Evolutionary conservation across 352 stramenopile species (phyloP), one percentile per base, ranked within the genome.

Genomic region (Phytopythium cucurbitacearum): DNA sequence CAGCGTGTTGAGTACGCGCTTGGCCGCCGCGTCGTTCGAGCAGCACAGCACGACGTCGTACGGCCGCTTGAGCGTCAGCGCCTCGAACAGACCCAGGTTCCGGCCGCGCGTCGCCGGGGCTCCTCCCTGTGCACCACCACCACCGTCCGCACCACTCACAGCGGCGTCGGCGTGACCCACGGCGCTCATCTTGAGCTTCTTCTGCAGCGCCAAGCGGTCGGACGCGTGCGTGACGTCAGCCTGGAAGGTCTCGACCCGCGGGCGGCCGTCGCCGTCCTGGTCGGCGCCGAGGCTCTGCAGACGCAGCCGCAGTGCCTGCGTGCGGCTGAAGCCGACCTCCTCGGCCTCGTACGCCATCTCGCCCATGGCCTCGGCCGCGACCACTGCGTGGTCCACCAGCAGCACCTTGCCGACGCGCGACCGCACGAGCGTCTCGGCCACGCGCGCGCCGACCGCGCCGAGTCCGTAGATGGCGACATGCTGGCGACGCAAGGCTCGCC

Each of bases 1-100:
- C 37, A 74, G 54, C 36, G 59, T 32, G 40, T 80, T 73, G 33
- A 80, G 46, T 2, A 49, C 52, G 6, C 62, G 34, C 51, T 56
- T 58, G 12, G 59, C 56, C 4, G 10, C 57, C 12, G 64, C 67
- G 46, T 70, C 59, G 5, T 61, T 57, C 10, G 59, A 34, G 45
- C 67, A 76, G 40, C 60, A 76, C 10, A 80, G 40, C 40, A 80
- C 55, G 21, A 53, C 58, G 51, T 80, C 70, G 43, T 72, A 76
- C 36, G 70, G 70, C 7, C 59, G 58, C 53, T 70, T 69, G 40
- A 72, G 64, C 38, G 64, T 62, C 11, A 76, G 60, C 40, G 60
- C 64, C 48, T 80, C 70, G 38, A 74, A 80, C 8, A 80, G 56
- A 3, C 67, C 67, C 16, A 74, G 9, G 13, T 55, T 48, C 21